Percentiles rank a stretch among this genome's conserved stretches.
Conservation (phyloP, 345 rosid species). For the Murraya koenigii region DNA sequence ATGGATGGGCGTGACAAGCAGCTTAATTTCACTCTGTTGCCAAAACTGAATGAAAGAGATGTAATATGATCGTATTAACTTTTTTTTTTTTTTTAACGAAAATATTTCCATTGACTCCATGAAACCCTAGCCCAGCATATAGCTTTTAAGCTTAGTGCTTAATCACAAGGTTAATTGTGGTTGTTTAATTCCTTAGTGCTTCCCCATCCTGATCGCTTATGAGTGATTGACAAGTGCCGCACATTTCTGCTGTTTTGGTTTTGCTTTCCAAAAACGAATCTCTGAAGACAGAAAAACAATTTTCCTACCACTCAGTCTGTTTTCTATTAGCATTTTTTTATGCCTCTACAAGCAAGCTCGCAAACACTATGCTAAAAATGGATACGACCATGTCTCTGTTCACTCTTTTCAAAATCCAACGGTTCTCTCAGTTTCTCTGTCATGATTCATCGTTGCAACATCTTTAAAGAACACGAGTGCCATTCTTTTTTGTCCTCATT, state of each 20-base stretch:
- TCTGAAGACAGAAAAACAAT: conserved; percentile 11
- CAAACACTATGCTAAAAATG: conserved; percentile 23
- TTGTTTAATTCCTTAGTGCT: background rate
- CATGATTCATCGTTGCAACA: conserved; percentile 36
- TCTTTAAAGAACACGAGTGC: conserved; percentile 32
- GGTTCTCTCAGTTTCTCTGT: conserved; percentile 18
- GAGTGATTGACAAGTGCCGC: conserved; percentile 24
- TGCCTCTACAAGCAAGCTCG: conserved; percentile 5
- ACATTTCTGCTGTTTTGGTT: background rate
- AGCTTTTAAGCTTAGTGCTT: background rate
- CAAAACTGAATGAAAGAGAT: background rate
- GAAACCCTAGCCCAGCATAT: background rate
- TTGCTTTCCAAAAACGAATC: conserved; percentile 21
- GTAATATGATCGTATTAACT: background rate
- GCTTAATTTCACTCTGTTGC: background rate
- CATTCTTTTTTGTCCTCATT: conserved; percentile 20
- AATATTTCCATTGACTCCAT: background rate
- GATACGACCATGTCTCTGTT: conserved; percentile 9
- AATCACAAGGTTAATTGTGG: background rate
- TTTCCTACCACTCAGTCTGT: background rate
- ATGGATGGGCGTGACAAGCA: background rate
- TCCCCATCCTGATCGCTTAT: background rate
- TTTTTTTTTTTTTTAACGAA: background rate
- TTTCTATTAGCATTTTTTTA: background rate
- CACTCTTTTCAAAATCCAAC: conserved; percentile 23